A percentile compares a stretch with the other conserved stretches of the same genome.
These are phyloP conservation scores for Skeletonema potamos DNA, from an alignment of 108 stramenopile genomes.

Conservation along the genomic window DNA sequence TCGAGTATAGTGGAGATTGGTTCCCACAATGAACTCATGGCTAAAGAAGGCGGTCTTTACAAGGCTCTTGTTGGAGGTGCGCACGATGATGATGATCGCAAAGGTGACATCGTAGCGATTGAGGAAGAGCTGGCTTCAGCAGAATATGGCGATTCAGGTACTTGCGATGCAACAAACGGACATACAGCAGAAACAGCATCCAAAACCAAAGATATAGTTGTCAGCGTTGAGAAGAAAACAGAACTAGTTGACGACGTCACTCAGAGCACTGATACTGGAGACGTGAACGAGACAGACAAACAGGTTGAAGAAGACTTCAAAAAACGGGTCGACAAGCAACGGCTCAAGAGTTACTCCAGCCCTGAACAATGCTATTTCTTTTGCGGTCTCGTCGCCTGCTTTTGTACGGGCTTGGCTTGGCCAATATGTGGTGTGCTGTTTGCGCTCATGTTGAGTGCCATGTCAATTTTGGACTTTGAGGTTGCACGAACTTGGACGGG, in stretches of 20 bases:
- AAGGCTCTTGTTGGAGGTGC: constrained; percentile 49
- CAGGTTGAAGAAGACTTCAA: constrained; percentile 31
- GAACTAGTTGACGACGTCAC: constrained; percentile 13
- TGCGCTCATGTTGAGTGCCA: constrained; percentile 36
- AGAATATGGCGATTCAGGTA: background rate
- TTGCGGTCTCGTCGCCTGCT: constrained; percentile 43
- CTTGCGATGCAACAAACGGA: background rate
- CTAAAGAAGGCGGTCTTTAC: constrained; percentile 67
- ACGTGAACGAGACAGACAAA: constrained; percentile 24
- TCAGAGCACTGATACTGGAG: constrained; percentile 7
- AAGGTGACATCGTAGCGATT: no score
- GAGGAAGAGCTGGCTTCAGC: background rate
- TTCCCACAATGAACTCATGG: constrained; percentile 81
- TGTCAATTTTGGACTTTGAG: constrained; percentile 4
- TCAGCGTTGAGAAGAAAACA: background rate
- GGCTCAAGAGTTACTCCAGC: constrained; percentile 47
- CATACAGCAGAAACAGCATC: background rate
- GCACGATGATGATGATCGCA: constrained; percentile 1
- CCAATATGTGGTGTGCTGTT: constrained; percentile 53
- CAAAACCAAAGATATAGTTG: background rate
- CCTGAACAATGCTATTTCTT: constrained; percentile 37
- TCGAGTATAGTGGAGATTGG: constrained; percentile 81
- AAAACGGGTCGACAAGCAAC: constrained; percentile 30
- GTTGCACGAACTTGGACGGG: constrained; percentile 5
- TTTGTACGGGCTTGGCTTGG: constrained; percentile 30